These are phyloP conservation scores for Meredithiella fracta DNA, from an alignment of 2,329 filamentous ascomycete genomes.

Conservation along the genomic window DNA sequence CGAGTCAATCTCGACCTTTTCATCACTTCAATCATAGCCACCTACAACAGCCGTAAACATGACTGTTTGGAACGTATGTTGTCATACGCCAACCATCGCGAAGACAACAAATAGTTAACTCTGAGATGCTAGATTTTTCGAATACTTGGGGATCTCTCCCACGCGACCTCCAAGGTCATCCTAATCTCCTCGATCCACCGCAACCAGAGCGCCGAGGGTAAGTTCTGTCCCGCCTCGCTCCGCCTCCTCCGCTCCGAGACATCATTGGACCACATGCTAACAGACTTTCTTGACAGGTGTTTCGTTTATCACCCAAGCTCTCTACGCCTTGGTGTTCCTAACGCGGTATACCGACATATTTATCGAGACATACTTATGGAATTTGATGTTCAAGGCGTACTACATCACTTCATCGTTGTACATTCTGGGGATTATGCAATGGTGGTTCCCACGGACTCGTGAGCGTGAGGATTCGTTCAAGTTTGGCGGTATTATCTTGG, in stretches of 20 bases:
- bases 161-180: slow-evolving; percentile 75
- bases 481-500: slow-evolving; percentile 54
- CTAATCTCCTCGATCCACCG: slow-evolving; percentile 80
- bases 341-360: slow-evolving; percentile 80
- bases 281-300: slow-evolving; percentile 40
- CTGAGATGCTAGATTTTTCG: slow-evolving; percentile 41
- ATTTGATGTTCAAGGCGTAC: slow-evolving; percentile 73
- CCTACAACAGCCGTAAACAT: slow-evolving; percentile 19
- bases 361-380: slow-evolving; percentile 41
- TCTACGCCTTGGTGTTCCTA: slow-evolving; percentile 75
- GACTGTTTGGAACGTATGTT: slow-evolving; percentile 26
- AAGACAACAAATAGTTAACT: neutral
- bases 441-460: slow-evolving; percentile 68
- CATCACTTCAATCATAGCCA: neutral
- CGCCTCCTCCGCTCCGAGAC: neutral
- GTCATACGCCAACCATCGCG: neutral
- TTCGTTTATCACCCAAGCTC: slow-evolving; percentile 75
- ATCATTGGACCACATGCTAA: neutral
- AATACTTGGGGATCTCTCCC: slow-evolving; percentile 67
- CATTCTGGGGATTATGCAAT: slow-evolving; percentile 76
- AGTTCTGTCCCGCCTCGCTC: neutral
- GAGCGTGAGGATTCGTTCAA: slow-evolving; percentile 92
- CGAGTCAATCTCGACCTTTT: neutral
- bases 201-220: slow-evolving; percentile 70
- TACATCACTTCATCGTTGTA: slow-evolving; percentile 76